Evolutionary conservation across 805 yeast species (phyloP), one percentile per base, ranked within the genome.

Genomic region (Schizosaccharomyces japonicus): DNA sequence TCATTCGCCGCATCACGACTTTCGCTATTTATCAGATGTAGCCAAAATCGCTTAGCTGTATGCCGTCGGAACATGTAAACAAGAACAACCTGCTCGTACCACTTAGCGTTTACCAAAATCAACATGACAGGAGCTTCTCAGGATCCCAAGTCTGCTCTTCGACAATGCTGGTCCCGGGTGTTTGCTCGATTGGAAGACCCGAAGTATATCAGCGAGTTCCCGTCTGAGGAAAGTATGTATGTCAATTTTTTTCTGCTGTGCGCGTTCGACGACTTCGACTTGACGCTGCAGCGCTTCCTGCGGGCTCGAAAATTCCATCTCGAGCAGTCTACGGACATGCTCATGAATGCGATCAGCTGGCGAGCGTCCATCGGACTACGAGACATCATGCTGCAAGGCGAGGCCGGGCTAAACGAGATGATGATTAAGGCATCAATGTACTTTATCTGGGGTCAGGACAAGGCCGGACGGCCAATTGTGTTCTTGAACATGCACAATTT

Each of bases 361-460:
- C 28, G 46, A 15, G 30, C 17, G 13, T 23, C 19, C 19, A 30
- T 27, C 13, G 13, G 25, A 2, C 17, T 42, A 28, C 31, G 33
- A 15, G 32, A 15, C 21, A 25, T 42, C 19, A 29, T 29, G 33
- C 13, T 28, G 32, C 33, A 15, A 25, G 46, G 46, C 17, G 46
- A 42, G 21, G 25, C 19, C 8, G 33, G 17, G 3, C 27, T 42
- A 28, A 29, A 42, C 25, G 30, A 27, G 25, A 21, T 23, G 30
- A 23, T 11, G 19, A 28, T 28, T 8, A 42, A 42, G 15, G 33
- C 33, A 11, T 27, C 33, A 11, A 29, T 42, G 46, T 42, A 28
- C 33, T 42, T 28, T 17, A 29, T 42, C 17, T 42, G 46, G 46
- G 46, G 46, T 42, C 46, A 42, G 30, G 46, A 42, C 17, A 42